Evolutionary conservation across 2,329 filamentous ascomycete genomes (phyloP).

Genomic region (Nakataea oryzae): DNA sequence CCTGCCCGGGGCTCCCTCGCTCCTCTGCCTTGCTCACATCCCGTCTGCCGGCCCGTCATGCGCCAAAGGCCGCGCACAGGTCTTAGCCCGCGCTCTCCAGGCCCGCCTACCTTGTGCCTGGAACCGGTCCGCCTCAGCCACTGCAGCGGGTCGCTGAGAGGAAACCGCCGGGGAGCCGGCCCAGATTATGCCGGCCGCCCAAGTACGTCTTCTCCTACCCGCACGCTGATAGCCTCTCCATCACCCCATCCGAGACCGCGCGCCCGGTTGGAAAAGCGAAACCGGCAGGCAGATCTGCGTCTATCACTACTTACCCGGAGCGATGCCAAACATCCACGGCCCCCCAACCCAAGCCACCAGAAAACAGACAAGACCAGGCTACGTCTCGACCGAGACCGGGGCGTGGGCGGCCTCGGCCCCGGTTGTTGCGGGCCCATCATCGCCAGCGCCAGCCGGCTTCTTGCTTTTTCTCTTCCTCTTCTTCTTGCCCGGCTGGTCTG

Average conservation of each 20-base stretch:
- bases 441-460: conserved; percentile 3
- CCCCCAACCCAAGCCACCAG: not conserved
- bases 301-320: not conserved
- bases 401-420: not conserved
- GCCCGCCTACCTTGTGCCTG: not conserved
- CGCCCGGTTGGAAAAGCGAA: no score
- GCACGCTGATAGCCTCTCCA: not conserved
- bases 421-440: not conserved
- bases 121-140: not conserved
- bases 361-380: not conserved
- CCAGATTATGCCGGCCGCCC: not conserved
- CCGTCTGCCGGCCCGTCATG: not conserved
- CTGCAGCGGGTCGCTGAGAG: not conserved
- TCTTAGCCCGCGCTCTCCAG: not conserved
- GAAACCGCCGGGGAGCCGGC: not conserved
- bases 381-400: not conserved
- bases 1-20: not conserved
- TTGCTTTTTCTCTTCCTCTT: conserved; percentile 14
- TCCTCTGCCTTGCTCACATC: not conserved
- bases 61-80: not conserved
- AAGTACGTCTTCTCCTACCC: not conserved
- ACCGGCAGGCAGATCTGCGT: not conserved
- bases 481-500: conserved; percentile 9
- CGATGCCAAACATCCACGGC: not conserved
- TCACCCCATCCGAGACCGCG: no score